Conservation (phyloP, 306 rosid genomes). For the Cicer chorassanicum region DNA sequence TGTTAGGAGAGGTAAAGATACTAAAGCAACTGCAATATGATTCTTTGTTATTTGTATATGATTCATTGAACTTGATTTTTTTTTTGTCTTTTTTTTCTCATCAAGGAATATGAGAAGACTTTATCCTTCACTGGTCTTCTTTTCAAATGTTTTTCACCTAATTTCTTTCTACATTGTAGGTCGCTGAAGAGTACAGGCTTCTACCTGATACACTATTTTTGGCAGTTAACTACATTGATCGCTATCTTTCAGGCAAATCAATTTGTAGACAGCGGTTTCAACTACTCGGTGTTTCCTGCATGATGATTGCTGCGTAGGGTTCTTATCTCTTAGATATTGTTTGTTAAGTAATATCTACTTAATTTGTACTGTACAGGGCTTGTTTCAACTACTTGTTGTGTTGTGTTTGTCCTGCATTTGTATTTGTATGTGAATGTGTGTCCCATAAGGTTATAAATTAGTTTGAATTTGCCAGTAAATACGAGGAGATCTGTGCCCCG, state of each 20-base stretch:
- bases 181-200: conserved; percentile 84
- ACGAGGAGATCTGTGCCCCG: conserved; percentile 91
- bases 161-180: conserved; percentile 54
- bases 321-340: conserved; percentile 41
- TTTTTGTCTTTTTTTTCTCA: not conserved
- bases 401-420: conserved; percentile 25
- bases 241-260: conserved; percentile 78
- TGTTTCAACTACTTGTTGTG: not conserved
- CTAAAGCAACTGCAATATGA: not conserved
- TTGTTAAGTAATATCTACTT: conserved; percentile 6
- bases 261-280: conserved; percentile 70
- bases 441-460: conserved; percentile 16
- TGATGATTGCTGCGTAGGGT: conserved; percentile 95
- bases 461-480: conserved; percentile 62
- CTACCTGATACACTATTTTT: conserved; percentile 79
- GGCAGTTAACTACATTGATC: conserved; percentile 80
- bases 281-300: conserved; percentile 84
- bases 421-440: not conserved
- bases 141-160: conserved; percentile 17
- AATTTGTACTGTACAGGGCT: not conserved
- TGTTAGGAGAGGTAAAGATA: not conserved
- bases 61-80: not conserved
- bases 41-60: not conserved
- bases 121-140: not conserved
- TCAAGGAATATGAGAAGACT: not conserved